Evolutionary conservation across 2,329 filamentous ascomycete genomes (phyloP), one percentile per base, ranked within the genome.

Genomic region (Thelonectria rubi): DNA sequence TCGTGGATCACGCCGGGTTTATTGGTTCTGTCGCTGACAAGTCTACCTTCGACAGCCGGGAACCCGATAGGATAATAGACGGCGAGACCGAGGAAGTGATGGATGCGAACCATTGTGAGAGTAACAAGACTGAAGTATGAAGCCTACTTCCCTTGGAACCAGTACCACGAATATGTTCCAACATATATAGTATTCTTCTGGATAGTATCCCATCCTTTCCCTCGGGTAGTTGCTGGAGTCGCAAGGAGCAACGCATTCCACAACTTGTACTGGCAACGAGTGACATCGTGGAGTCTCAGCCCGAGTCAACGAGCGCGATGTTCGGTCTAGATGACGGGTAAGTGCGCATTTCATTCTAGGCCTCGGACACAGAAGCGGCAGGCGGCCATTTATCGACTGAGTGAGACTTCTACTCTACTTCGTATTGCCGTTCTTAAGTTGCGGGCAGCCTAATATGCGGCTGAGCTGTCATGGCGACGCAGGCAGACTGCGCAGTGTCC

Each of bases 241-340:
- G 69, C 60, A 63, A 46, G 69, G 71, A 75, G 74, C 71, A 73
- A 74, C 71, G 61, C 75, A 76, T 77, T 76, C 75, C 75, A 72
- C 62, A 11, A 50, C 68, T 65, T 49, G 58, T 42, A 50, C 37
- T 30, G 30, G 43, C 69, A 71, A 70, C 66, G 45, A 45, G 40
- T 50, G 47, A 60, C 58, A 57, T 52, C 57, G 62, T 64, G 59
- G 39, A 70, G 69, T 70, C 67, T 71, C 62, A 60, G 47, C 39
- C 26, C 46, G 51, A 32, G 24, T 58, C 64, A 53, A 57, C 52
- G 40, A 70, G 58, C 67, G 30, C n/a, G 54, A 62, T 69, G 69
- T 59, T 55, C 66, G 42, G 50, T 58, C 58, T 59, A 60, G 17
- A 12, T 48, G 48, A 49, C 47, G n/a, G 21, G 46, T 56, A 49